Conservation (phyloP, 2,329 filamentous ascomycete species). For the Elsinoe australis region DNA sequence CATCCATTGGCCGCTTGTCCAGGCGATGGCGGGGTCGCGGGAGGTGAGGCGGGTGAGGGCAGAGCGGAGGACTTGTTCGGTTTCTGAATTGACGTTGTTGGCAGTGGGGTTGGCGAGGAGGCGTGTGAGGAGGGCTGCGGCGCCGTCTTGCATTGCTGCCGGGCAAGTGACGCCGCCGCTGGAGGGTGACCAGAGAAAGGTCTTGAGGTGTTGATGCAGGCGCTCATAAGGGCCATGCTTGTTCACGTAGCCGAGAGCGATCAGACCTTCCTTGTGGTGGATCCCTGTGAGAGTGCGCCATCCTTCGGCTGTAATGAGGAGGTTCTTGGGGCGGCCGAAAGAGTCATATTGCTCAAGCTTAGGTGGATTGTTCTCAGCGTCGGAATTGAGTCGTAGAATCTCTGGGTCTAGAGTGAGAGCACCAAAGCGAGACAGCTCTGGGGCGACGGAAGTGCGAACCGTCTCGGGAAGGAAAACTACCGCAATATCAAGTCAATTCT, state of each 20-base stretch:
- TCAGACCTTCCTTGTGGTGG: slow-evolving; percentile 51
- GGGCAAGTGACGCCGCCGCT: slow-evolving; percentile 58
- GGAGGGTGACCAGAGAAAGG: slow-evolving; percentile 53
- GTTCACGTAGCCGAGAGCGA: slow-evolving; percentile 54
- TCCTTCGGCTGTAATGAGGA: slow-evolving; percentile 57
- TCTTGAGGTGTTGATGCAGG: slow-evolving; percentile 52
- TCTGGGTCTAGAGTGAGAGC: slow-evolving; percentile 47
- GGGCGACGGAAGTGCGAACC: slow-evolving; percentile 9
- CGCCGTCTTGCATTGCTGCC: slow-evolving; percentile 59
- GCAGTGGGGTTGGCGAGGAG: slow-evolving; percentile 13
- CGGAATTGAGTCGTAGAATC: slow-evolving; percentile 50
- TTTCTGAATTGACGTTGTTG: neutral
- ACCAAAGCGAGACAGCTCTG: slow-evolving; percentile 35
- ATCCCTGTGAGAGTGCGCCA: slow-evolving; percentile 58
- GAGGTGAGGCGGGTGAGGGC: slow-evolving; percentile 43
- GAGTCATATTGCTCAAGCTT: slow-evolving; percentile 53
- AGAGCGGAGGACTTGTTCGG: neutral
- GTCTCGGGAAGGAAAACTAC: neutral
- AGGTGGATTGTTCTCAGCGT: slow-evolving; percentile 59
- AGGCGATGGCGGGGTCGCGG: slow-evolving; percentile 45
- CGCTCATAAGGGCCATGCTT: slow-evolving; percentile 45
- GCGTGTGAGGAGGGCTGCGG: slow-evolving; percentile 38
- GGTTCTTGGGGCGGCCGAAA: slow-evolving; percentile 48
- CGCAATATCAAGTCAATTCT: neutral
- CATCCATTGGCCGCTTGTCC: slow-evolving; percentile 75